These are phyloP conservation scores for Collybia mongolica DNA, from an alignment of 768 basidiomycete species.

Conservation along the genomic window DNA sequence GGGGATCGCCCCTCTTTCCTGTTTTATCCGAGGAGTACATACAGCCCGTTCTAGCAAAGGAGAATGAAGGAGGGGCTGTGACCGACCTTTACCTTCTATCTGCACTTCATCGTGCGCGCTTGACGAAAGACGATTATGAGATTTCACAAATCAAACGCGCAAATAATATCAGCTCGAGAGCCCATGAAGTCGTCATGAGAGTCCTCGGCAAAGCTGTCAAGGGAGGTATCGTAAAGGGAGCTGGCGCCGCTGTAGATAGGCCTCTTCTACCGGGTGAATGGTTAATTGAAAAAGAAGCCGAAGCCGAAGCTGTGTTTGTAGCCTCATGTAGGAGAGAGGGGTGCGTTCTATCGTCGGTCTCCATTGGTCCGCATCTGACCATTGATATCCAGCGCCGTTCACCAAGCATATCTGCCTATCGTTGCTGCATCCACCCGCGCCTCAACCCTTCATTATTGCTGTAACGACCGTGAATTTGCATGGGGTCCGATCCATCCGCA, in stretches of 20 bases:
- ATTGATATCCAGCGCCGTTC: slow-evolving; percentile 54
- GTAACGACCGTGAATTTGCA: slow-evolving; percentile 84
- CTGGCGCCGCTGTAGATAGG: slow-evolving; percentile 41
- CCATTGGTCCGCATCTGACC: slow-evolving; percentile 1
- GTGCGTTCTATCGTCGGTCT: slow-evolving; percentile 41
- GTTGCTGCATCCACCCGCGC: slow-evolving; percentile 86
- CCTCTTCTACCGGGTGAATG: slow-evolving; percentile 76
- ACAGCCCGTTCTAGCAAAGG: slow-evolving; percentile 29
- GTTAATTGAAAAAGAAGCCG: slow-evolving; percentile 89
- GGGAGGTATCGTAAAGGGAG: slow-evolving; percentile 45
- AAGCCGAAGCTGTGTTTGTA: slow-evolving; percentile 92
- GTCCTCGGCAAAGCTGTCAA: slow-evolving; percentile 77
- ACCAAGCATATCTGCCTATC: slow-evolving; percentile 92
- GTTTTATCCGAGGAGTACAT: slow-evolving; percentile 41
- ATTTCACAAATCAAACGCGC: slow-evolving; percentile 76
- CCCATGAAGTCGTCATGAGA: slow-evolving; percentile 92
- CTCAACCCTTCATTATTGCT: slow-evolving; percentile 92
- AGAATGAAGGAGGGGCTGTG: slow-evolving; percentile 32
- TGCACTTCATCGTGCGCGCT: slow-evolving; percentile 78
- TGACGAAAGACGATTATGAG: slow-evolving; percentile 77
- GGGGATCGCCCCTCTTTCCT: slow-evolving; percentile 51
- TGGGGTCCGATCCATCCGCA: slow-evolving; percentile 71
- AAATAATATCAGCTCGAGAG: slow-evolving; percentile 82
- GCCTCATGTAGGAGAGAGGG: slow-evolving; percentile 88
- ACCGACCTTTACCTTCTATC: slow-evolving; percentile 66